Evolutionary conservation across 192 early-diverging fungal species (phyloP), one percentile per base, ranked within the genome.

Genomic region (Powellomyces hirtus): DNA sequence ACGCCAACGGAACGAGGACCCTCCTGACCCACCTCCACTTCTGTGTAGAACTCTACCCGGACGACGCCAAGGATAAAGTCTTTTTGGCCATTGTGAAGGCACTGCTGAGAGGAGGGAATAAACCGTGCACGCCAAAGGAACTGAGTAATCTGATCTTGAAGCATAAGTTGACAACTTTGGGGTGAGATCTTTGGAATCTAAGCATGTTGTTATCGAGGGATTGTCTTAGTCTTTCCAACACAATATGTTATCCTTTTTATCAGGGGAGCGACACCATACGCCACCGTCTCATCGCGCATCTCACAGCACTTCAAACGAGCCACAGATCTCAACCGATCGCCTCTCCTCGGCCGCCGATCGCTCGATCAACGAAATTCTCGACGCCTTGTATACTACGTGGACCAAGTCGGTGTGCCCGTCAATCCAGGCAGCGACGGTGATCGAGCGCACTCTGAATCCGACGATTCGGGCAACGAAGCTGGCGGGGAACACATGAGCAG

Each of bases 281-380:
- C 91, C 1, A 94, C 92, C 20, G 92, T 94, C 27, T 92, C 91
- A 11, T 94, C 91, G 37, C 84, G 91, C 37, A 94, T 94, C 70
- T 92, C 91, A 1, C 91, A 94, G 69, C 92, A 94, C 66, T 94
- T 92, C 61, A 91, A 92, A 66, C 86, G 90, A 49, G 87, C 88
- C 35, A 79, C 88, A 26, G 90, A 92, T 0, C 4, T 31, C 5
- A 36, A 44, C 1, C 46, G 61, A 7, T 50, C 62, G 0, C 71
- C 59, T 18, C 58, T 58, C 11, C 59, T 60, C n/a, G 59, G 59
- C 16, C 16, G 59, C n/a, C 2, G 59, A 36, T 60, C 59, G 4
- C 34, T 60, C 13, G 37, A 60, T 20, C n/a, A 60, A 14, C 36
- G 38, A 40, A 60, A 60, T 14, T 60, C 59, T 14, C 16, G 59